Base-by-base conservation (phyloP, 495 filamentous ascomycete species). In the Penicillium bovifimosum region DNA sequence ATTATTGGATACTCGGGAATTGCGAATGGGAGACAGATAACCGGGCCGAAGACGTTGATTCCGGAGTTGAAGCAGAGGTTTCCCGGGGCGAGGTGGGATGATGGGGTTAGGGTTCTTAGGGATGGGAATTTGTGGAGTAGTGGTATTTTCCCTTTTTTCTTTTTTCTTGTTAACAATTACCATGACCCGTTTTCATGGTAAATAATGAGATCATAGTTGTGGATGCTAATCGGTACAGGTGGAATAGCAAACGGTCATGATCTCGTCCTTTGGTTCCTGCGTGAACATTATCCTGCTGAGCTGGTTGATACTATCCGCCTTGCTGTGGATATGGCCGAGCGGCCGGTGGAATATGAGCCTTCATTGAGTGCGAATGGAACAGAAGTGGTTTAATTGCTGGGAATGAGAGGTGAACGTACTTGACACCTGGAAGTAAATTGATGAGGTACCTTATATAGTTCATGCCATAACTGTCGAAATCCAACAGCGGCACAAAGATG, bases 231-330 rank as follows among this genome's bases (percentile, higher is more conserved):
- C 27, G 2, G 4, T 24, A 3, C 38, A 83, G 80, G 80, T 8
- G 80, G 80, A 38, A 71, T 86, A 20, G 85, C 82, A 20, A 85
- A 84, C 54, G 80, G 81, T 7, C 80, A 82, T 55, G 83, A 86
- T 54, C 69, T 85, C 39, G 76, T 83, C 7, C 70, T 78, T 8
- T 74, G 73, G 20, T 86, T 83, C 56, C 62, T 76, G 13, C 69
- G 76, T 11, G 63, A 71, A 6, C 64, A 69, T 4, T 82, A 79
- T 52, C 72, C 77, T 0, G 65, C 65, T 0, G 60, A 73, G 0
- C 52, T 80, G 4, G 72, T 74, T 3, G 78, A 84, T 45, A 61
- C 75, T n/a, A 66, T 72, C 2, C 65, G 77, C 48, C 59, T 58
- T 34, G 60, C 77, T 59, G 75, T 76, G 6, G 82, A 84, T 24